A percentile compares a stretch with the other conserved stretches of the same genome.
Evolutionary conservation across 2,329 filamentous ascomycete species (phyloP).

Genomic region (Gaeumannomyces tritici): DNA sequence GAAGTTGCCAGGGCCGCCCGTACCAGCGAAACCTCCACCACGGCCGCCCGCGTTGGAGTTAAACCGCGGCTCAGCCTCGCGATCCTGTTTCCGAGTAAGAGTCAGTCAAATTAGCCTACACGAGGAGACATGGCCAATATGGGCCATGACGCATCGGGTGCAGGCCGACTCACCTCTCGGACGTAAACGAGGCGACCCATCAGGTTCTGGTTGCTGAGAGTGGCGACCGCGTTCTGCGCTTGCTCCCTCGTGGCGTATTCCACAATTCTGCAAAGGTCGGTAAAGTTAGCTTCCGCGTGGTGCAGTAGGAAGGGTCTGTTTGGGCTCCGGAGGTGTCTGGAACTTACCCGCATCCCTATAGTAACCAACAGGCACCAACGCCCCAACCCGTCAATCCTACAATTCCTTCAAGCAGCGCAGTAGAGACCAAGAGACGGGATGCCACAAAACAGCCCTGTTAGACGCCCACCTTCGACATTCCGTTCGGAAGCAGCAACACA

Average conservation of each 20-base stretch:
- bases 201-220: conserved; percentile 97
- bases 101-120: too few relatives aligned
- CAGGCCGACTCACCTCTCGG: conserved; percentile 62
- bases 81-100: conserved; percentile 54
- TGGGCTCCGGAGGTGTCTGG: neutral
- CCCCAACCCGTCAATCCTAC: conserved; percentile 99
- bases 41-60: conserved; percentile 61
- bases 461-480: conserved; percentile 99
- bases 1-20: conserved; percentile 22
- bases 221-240: conserved; percentile 93
- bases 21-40: conserved; percentile 48
- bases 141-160: neutral
- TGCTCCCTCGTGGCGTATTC: conserved; percentile 99
- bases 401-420: conserved; percentile 48
- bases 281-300: neutral
- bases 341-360: conserved; percentile 99
- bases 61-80: conserved; percentile 95
- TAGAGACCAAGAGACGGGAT: conserved; percentile 36
- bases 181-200: conserved; percentile 99
- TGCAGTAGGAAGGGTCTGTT: neutral
- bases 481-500: conserved; percentile 98
- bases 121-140: neutral
- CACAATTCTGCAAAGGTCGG: conserved; percentile 67
- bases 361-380: conserved; percentile 66
- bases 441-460: conserved; percentile 63